These are phyloP conservation scores for Leptographium galeiforme DNA, from an alignment of 2,329 filamentous ascomycete genomes.

Conservation along the genomic window DNA sequence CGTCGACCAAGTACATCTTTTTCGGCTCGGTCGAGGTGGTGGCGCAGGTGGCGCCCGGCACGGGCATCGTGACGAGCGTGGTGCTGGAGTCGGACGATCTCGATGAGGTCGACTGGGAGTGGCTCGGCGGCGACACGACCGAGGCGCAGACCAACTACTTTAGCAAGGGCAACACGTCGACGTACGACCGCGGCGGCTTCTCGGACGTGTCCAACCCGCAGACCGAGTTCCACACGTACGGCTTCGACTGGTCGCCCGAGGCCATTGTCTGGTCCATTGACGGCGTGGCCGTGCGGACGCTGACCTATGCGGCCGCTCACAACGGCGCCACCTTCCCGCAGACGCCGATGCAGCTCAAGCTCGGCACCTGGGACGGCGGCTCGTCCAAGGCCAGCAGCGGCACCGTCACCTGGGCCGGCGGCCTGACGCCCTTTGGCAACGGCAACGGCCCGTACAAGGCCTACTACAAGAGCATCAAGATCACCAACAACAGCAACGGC, in stretches of 20 bases:
- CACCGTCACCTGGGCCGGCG: constrained; percentile 56
- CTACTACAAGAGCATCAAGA: constrained; percentile 43
- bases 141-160: constrained; percentile 85
- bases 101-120: constrained; percentile 96
- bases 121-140: constrained; percentile 61
- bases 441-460: constrained; percentile 38
- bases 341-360: constrained; percentile 53
- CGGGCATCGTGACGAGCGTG: constrained; percentile 77
- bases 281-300: constrained; percentile 29
- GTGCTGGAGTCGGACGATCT: constrained; percentile 83
- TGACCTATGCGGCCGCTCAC: constrained; percentile 29
- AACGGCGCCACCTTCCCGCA: constrained; percentile 51
- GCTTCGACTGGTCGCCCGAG: constrained; percentile 51
- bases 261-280: constrained; percentile 47
- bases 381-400: constrained; percentile 34
- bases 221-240: constrained; percentile 47
- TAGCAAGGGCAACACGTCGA: constrained; percentile 57
- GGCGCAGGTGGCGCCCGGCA: constrained; percentile 65
- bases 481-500: constrained; percentile 41
- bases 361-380: constrained; percentile 44
- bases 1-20: constrained; percentile 82
- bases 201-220: constrained; percentile 42
- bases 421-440: constrained; percentile 35
- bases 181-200: constrained; percentile 56
- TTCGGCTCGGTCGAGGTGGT: constrained; percentile 77